Evolutionary conservation across 169 alveolate species (phyloP), one percentile per base, ranked within the genome.

Genomic region (Plasmodium coatneyi): DNA sequence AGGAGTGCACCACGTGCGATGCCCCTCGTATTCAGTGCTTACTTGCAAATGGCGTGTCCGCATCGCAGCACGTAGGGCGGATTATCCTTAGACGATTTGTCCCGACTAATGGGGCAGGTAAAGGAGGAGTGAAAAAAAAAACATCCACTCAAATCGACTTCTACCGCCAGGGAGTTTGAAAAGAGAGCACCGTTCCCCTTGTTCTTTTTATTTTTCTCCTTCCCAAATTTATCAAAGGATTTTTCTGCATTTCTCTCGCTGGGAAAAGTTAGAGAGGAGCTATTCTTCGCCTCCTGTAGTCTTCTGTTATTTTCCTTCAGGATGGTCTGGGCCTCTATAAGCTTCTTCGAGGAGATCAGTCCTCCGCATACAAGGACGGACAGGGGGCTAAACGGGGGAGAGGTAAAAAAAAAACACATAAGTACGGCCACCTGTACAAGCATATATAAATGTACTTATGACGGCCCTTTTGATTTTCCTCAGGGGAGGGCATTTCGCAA

Each of bases 41-140:
- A 93, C 96, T 84, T 93, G 96, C 95, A 93, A 72, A 93, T 93
- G 19, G 89, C 91, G 46, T 93, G 96, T 10, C 96, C 96, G 43
- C 96, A 93, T n/a, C 95, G 82, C 28, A 93, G 86, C 9, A 93
- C 66, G 12, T 90, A 74, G 4, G 96, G 95, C 5, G 95, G 95
- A 70, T 93, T 93, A 6, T 66, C 90, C 39, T 70, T 93, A 5
- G 95, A 83, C 3, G 96, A 90, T 52, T 82, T 92, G 34, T 87
- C 95, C 32, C 96, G 49, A 52, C 93, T 90, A 66, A 93, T 92
- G 28, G 96, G 94, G 28, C 96, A 93, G 52, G 96, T 89, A 83
- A 93, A 93, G 39, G 92, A 82, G 25, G 96, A 93, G 71, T 93
- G 96, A 32, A 93, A 93, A 52, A 90, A 92, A 71, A 93, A 93